Evolutionary conservation across 495 filamentous ascomycete species (phyloP).

Genomic region (Chaetomium cochliodes): DNA sequence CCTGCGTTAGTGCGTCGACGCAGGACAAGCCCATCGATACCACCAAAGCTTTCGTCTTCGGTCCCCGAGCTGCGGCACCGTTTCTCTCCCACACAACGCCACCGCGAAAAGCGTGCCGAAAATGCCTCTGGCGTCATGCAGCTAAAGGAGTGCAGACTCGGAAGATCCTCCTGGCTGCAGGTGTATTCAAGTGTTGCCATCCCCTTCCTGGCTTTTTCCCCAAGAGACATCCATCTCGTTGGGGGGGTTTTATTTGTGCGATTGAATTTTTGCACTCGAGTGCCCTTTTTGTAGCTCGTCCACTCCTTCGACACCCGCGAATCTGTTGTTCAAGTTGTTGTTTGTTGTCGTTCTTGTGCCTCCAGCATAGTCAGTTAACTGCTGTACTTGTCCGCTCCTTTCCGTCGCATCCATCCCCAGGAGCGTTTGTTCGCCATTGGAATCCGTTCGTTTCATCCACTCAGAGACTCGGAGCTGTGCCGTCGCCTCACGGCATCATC

Average conservation of each 20-base stretch:
- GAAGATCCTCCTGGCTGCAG: not conserved
- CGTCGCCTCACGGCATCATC: not conserved
- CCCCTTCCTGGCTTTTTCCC: conserved; percentile 10
- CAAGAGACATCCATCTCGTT: not conserved
- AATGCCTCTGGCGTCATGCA: conserved; percentile 32
- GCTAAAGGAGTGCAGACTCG: conserved; percentile 18
- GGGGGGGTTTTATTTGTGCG: not conserved
- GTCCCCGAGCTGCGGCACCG: conserved; percentile 2
- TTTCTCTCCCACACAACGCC: conserved; percentile 14
- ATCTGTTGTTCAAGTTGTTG: not conserved
- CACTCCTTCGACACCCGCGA: conserved; percentile 1
- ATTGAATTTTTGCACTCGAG: not conserved
- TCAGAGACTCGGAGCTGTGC: conserved; percentile 11
- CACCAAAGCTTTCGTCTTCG: not conserved
- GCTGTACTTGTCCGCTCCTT: not conserved
- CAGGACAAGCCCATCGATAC: not conserved
- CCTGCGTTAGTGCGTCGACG: not conserved
- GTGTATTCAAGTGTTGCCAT: not conserved
- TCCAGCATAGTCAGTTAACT: not conserved
- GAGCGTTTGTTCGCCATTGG: conserved; percentile 6
- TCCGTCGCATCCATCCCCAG: not conserved
- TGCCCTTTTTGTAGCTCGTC: conserved; percentile 10
- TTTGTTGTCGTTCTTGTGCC: not conserved
- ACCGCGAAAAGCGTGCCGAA: conserved; percentile 20
- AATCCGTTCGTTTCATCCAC: conserved; percentile 16